These are phyloP conservation scores for Acacia melanoxylon DNA, from an alignment of 306 rosid species.

Conservation along the genomic window DNA sequence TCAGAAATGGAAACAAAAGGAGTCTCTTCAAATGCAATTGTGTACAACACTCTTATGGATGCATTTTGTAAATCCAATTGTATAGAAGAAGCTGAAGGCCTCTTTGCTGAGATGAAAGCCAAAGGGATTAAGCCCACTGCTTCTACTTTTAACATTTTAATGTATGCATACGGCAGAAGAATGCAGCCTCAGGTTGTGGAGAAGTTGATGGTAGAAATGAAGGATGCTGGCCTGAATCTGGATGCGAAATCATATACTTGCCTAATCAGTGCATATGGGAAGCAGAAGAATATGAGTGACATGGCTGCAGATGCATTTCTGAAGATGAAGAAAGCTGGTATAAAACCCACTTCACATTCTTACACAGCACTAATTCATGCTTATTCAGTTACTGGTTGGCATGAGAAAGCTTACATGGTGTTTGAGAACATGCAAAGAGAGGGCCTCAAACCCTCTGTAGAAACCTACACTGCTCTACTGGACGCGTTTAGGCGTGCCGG, in stretches of 20 bases:
- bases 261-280: constrained; percentile 85
- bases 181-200: constrained; percentile 86
- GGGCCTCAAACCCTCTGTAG: constrained; percentile 76
- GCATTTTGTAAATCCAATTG: constrained; percentile 66
- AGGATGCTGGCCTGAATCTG: constrained; percentile 72
- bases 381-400: constrained; percentile 77
- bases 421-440: constrained; percentile 76
- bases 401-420: constrained; percentile 73
- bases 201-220: constrained; percentile 77
- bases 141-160: constrained; percentile 69
- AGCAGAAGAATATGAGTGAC: constrained; percentile 71
- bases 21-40: constrained; percentile 59
- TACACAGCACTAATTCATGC: constrained; percentile 90
- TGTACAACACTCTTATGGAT: constrained; percentile 79
- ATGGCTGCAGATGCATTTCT: constrained; percentile 86
- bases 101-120: constrained; percentile 75
- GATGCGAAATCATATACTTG: constrained; percentile 77
- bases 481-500: constrained; percentile 87
- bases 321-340: constrained; percentile 83
- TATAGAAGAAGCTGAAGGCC: constrained; percentile 90
- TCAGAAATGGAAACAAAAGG: constrained; percentile 79
- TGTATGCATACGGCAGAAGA: constrained; percentile 81
- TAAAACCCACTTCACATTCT: constrained; percentile 75
- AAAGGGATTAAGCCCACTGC: constrained; percentile 73
- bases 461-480: constrained; percentile 80